Evolutionary conservation across 306 rosid species (phyloP).

Genomic region (Inga oerstediana): DNA sequence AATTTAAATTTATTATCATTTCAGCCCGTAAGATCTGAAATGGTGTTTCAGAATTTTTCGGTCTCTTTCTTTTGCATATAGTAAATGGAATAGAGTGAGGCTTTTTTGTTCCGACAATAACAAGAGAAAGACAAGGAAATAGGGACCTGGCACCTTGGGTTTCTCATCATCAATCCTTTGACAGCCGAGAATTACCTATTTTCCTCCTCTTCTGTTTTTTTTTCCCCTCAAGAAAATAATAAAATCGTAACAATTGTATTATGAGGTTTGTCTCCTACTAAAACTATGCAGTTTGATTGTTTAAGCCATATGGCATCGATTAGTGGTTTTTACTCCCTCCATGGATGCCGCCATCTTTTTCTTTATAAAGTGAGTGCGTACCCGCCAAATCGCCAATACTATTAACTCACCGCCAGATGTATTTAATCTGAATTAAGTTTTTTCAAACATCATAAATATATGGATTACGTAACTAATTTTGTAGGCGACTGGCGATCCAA

Average conservation of each 20-base stretch:
- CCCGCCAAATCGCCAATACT: neutral
- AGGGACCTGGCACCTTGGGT: constrained; percentile 21
- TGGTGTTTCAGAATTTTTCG: too few relatives aligned
- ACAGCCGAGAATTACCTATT: neutral
- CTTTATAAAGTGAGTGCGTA: neutral
- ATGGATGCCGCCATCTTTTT: neutral
- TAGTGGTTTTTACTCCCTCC: neutral
- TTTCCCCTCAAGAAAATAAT: neutral
- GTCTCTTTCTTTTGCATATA: too few relatives aligned
- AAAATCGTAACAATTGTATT: neutral
- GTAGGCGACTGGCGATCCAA: neutral
- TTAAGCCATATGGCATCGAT: neutral
- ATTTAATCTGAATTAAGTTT: neutral
- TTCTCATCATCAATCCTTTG: neutral
- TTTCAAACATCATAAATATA: neutral
- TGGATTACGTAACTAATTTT: neutral
- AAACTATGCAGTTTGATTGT: neutral
- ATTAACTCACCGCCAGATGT: neutral
- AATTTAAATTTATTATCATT: too few relatives aligned
- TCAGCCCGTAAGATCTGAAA: too few relatives aligned
- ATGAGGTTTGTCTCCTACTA: neutral
- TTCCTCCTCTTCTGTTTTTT: neutral
- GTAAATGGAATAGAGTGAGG: too few relatives aligned
- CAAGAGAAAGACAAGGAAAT: neutral
- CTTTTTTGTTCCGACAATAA: neutral